Evolutionary conservation across 148 eudicot species (phyloP), one percentile per base, ranked within the genome.

Genomic region (Spergularia bocconei): DNA sequence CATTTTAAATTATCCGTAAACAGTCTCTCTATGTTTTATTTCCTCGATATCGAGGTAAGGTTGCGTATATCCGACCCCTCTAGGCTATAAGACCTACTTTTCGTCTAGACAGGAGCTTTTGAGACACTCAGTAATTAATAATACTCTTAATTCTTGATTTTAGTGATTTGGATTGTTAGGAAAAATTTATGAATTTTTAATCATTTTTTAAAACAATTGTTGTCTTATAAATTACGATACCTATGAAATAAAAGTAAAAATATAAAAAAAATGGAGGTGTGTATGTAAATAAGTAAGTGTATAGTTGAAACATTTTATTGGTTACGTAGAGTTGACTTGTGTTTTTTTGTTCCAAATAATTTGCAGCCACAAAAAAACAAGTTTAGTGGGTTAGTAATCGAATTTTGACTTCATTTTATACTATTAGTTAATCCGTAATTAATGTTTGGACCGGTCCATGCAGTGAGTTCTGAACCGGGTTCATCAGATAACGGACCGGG

Each of bases 391-490:
- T 29, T 62, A 58, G n/a, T 72, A 44, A 21, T 47, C 41, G 20
- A 72, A 21, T 21, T 14, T 72, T 72, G 67, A 72, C 75, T 72
- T 72, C 41, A n/a, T 10, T 6, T 7, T 56, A 14, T 5, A 8
- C 23, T 25, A 29, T 29, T 29, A 29, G 2, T 29, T 29, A 29
- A 29, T 29, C 0, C 36, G 20, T 50, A 64, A 25, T 53, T 41
- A 20, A 14, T 23, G 12, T 65, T 14, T 29, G 36, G 36, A 29
- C 36, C 36, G 36, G 57, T 55, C 36, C 82, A 85, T 55, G 54
- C 83, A 85, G 91, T 89, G 80, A 84, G 77, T 59, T 72, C 81
- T 52, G 88, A 87, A 83, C 83, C 81, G 79, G 86, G 83, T 78
- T 86, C 84, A 71, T 78, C 85, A 11, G 79, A 79, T 41, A 84